Percentiles rank a stretch among this genome's conserved stretches.
phyloP scores from a whole-genome alignment of 257 asterid species.

The Fraxinus cuspidata region DNA sequence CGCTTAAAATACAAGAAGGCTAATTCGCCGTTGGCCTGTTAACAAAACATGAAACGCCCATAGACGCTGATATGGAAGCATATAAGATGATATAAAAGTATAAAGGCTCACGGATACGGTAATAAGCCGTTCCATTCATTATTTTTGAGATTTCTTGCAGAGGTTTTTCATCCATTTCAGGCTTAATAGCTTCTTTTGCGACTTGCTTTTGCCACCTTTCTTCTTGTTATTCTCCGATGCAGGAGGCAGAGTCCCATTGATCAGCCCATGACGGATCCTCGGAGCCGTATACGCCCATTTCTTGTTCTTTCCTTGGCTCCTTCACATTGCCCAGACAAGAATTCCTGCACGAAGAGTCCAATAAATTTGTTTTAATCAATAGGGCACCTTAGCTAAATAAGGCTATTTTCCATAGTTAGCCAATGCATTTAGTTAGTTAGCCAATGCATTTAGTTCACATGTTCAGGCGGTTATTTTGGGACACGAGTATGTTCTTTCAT shows the following conservation, averaged over 20 bases:
- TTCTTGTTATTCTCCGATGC: not conserved
- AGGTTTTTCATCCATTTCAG: conserved; percentile 11
- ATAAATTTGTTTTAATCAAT: not conserved
- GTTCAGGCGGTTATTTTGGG: not conserved
- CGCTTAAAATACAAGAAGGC: not conserved
- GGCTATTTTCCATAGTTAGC: not conserved
- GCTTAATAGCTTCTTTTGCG: conserved; percentile 4
- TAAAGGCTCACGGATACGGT: not conserved
- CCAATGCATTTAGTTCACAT: not conserved
- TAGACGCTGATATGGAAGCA: not conserved
- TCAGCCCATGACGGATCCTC: conserved; percentile 18
- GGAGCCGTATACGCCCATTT: conserved; percentile 1
- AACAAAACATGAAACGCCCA: not conserved
- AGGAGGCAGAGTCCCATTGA: not conserved
- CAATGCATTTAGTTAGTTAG: not conserved
- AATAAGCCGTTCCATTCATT: not conserved
- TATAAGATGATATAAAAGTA: not conserved
- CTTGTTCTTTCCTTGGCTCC: not conserved
- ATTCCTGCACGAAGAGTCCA: not conserved
- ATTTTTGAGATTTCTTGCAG: conserved; percentile 12
- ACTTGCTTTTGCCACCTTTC: not conserved
- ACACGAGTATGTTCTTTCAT: not conserved
- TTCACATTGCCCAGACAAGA: conserved; percentile 1
- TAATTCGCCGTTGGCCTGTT: not conserved
- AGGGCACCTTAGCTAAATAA: not conserved